Evolutionary conservation across 1,139 yeast species (phyloP).

Genomic region (Candida albicans): DNA sequence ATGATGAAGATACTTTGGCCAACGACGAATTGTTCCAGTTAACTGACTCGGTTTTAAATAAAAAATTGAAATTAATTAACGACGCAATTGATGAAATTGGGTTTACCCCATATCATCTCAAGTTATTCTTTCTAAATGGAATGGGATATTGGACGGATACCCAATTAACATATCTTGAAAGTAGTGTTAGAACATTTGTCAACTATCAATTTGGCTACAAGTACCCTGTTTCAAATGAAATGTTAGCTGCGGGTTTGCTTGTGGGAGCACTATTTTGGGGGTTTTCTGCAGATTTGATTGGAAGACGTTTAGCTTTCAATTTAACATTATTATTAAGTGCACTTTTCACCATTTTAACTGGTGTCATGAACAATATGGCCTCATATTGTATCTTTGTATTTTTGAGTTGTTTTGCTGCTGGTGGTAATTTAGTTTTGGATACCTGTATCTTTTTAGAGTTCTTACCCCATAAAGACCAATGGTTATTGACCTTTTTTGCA

Average conservation of each 20-base stretch:
- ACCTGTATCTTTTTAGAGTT: constrained; percentile 60
- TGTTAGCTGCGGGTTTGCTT: constrained; percentile 45
- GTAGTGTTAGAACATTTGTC: constrained; percentile 36
- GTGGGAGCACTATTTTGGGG: constrained; percentile 61
- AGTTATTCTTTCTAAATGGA: constrained; percentile 49
- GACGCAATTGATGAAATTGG: constrained; percentile 39
- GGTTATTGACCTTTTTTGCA: constrained; percentile 38
- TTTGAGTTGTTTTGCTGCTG: constrained; percentile 47
- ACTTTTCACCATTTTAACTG: constrained; percentile 50
- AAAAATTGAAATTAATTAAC: constrained; percentile 30
- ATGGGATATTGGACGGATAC: constrained; percentile 68
- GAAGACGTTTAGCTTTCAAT: constrained; percentile 27
- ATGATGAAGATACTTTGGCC: constrained; percentile 6
- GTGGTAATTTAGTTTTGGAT: constrained; percentile 63
- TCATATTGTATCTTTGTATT: constrained; percentile 52
- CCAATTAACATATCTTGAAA: constrained; percentile 47
- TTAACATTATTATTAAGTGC: constrained; percentile 26
- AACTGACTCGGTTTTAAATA: constrained; percentile 23
- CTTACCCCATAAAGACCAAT: constrained; percentile 53
- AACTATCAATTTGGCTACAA: constrained; percentile 42
- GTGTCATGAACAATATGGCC: constrained; percentile 49
- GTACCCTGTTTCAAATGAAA: constrained; percentile 32
- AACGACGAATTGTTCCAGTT: constrained; percentile 20
- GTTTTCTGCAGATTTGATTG: constrained; percentile 49
- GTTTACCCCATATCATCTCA: constrained; percentile 35